Evolutionary conservation across 345 rosid species (phyloP).

Genomic region (Ceriops tagal): DNA sequence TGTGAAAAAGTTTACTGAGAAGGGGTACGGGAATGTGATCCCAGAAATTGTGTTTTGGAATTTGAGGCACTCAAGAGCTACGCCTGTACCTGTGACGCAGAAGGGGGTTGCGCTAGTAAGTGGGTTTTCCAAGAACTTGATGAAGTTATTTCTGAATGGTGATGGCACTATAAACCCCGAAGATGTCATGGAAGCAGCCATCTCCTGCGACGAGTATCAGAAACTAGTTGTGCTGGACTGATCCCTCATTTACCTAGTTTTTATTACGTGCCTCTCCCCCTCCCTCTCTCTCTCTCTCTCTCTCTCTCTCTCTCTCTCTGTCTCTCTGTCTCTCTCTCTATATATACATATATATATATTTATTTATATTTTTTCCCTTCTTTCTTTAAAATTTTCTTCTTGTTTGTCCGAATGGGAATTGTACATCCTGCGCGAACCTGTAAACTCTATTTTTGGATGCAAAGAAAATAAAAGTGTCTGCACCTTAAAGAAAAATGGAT

Average conservation of each 20-base stretch:
- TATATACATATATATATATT: too few species aligned
- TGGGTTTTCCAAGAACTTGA: conserved; percentile 64
- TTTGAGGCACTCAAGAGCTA: conserved; percentile 44
- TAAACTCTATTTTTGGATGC: too few species aligned
- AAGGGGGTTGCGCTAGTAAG: conserved; percentile 56
- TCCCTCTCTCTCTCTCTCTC: too few species aligned
- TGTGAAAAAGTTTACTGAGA: conserved; percentile 35
- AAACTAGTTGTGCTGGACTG: conserved; percentile 40
- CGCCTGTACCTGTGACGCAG: conserved; percentile 38
- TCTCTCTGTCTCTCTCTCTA: too few species aligned
- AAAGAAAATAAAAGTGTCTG: too few species aligned
- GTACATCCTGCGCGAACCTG: too few species aligned
- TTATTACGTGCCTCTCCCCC: too few species aligned
- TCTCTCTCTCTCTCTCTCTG: too few species aligned
- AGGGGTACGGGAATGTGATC: conserved; percentile 44
- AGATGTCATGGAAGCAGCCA: conserved; percentile 42
- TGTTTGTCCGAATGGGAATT: too few species aligned
- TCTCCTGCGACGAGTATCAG: conserved; percentile 41
- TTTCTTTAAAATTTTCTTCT: too few species aligned
- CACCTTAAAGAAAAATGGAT: too few species aligned
- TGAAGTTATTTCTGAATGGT: conserved; percentile 45
- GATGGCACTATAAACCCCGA: conserved; percentile 37
- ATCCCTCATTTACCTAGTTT: not conserved
- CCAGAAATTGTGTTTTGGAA: conserved; percentile 72
- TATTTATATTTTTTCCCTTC: too few species aligned